phyloP scores from a whole-genome alignment of 148 eudicot species.

The Rhododendron ferrugineum region DNA sequence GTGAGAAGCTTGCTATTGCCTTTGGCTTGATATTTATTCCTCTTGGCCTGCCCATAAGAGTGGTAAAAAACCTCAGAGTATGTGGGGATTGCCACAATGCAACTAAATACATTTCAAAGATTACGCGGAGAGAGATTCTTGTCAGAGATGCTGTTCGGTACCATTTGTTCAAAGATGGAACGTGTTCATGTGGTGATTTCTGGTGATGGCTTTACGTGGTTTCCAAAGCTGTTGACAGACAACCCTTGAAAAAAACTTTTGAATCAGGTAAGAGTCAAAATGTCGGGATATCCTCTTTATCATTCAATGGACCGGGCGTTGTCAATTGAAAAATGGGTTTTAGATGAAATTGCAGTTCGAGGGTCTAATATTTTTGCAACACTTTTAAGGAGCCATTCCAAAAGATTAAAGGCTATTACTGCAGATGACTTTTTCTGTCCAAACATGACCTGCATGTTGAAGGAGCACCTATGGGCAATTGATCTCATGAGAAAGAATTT shows the following conservation, averaged over 20 bases:
- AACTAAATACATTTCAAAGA: constrained; percentile 79
- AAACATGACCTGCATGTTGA: neutral
- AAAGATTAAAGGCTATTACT: neutral
- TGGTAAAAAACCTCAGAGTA: constrained; percentile 88
- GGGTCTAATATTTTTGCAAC: neutral
- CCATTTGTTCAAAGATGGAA: constrained; percentile 89
- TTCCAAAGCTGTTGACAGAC: neutral
- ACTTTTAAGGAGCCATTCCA: neutral
- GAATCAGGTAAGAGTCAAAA: neutral
- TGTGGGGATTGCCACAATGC: constrained; percentile 89
- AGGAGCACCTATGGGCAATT: neutral
- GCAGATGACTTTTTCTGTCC: neutral
- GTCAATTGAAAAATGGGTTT: neutral
- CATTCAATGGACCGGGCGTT: neutral
- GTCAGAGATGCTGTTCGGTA: constrained; percentile 92
- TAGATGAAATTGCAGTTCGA: neutral
- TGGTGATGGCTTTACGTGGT: constrained; percentile 39
- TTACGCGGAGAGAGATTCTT: constrained; percentile 84
- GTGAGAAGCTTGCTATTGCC: constrained; percentile 93
- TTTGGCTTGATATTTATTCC: constrained; percentile 84
- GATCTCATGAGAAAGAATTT: neutral
- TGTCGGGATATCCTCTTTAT: neutral
- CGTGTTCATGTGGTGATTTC: constrained; percentile 97
- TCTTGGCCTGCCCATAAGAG: constrained; percentile 58
- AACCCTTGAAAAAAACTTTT: neutral